Evolutionary conservation across 2,329 filamentous ascomycete genomes (phyloP), one percentile per base, ranked within the genome.

Genomic region (Aspergillus fructus): DNA sequence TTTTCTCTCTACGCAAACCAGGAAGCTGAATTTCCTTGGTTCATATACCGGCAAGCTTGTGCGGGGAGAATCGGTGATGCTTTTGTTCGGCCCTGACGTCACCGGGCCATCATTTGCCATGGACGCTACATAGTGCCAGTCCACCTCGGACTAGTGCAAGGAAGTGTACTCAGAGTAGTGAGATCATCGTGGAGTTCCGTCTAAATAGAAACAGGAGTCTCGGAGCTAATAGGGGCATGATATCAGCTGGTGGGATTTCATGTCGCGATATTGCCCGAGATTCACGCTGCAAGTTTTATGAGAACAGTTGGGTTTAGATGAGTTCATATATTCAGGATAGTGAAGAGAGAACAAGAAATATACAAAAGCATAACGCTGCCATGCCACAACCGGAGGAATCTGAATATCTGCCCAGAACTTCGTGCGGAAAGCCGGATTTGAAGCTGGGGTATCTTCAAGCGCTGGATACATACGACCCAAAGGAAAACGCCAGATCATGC

Each of bases 401-500:
- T 64, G 24, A 34, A 55, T 65, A 59, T 64, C 63, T 64, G 59
- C 63, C 60, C 64, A 59, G 40, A 66, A 63, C 59, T 61, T 64
- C 63, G 52, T 61, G 61, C 56, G 45, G 51, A 62, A 62, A 50
- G 56, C 56, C 58, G 59, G 64, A 63, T 64, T 66, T 59, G 61
- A 68, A 65, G 64, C 64, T 64, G 60, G 59, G 69, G 66, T 72
- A 71, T 73, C 66, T 68, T 66, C 65, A 73, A 71, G 69, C 68
- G 68, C 62, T 66, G 68, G 64, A 62, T 56, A 63, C 65, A 70
- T 65, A 53, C 63, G 63, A 64, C 64, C 63, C 55, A 52, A 59
- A 37, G 27, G 40, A 24, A 55, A 66, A 70, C 69, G 67, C 69
- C 70, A 66, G 59, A 64, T 66, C 57, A 71, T 70, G 66, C 68